Conservation (phyloP, 805 yeast species). For the Tanozyma kutaoensis region DNA sequence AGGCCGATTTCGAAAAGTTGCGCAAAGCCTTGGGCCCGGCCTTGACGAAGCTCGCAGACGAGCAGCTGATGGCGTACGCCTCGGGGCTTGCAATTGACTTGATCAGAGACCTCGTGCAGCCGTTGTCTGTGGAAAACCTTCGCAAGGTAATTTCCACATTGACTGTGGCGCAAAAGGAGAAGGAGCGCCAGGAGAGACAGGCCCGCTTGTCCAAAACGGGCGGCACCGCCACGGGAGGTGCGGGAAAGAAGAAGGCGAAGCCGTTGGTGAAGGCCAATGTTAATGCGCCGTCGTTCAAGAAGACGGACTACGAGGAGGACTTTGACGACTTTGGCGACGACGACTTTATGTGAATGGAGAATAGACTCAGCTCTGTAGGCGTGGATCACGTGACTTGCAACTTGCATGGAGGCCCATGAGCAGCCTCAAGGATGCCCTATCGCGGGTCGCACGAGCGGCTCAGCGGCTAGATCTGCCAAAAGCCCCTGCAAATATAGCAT, state of each 20-base stretch:
- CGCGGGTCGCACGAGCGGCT: no score
- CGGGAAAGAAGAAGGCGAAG: constrained; percentile 90
- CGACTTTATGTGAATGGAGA: constrained; percentile 85
- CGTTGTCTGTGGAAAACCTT: constrained; percentile 68
- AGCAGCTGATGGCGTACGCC: constrained; percentile 54
- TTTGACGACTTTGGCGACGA: constrained; percentile 62
- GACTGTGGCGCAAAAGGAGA: constrained; percentile 69
- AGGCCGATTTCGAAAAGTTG: constrained; percentile 61
- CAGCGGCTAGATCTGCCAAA: no score
- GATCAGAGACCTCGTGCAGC: constrained; percentile 71
- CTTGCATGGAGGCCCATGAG: no score
- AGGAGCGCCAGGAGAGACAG: constrained; percentile 81
- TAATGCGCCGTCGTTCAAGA: constrained; percentile 38
- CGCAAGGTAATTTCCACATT: constrained; percentile 80
- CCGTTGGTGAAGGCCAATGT: constrained; percentile 53
- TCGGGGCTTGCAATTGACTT: constrained; percentile 73
- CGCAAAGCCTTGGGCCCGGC: constrained; percentile 59
- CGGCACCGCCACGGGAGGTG: constrained; percentile 84
- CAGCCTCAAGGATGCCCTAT: no score
- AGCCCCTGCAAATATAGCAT: no score
- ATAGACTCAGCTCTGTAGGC: no score
- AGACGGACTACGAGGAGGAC: constrained; percentile 50
- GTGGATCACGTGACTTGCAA: no score
- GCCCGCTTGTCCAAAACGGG: constrained; percentile 72
- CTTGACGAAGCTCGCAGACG: constrained; percentile 45